phyloP scores from a whole-genome alignment of 2,329 filamentous ascomycete genomes.

The Sclerotinia subarctica region DNA sequence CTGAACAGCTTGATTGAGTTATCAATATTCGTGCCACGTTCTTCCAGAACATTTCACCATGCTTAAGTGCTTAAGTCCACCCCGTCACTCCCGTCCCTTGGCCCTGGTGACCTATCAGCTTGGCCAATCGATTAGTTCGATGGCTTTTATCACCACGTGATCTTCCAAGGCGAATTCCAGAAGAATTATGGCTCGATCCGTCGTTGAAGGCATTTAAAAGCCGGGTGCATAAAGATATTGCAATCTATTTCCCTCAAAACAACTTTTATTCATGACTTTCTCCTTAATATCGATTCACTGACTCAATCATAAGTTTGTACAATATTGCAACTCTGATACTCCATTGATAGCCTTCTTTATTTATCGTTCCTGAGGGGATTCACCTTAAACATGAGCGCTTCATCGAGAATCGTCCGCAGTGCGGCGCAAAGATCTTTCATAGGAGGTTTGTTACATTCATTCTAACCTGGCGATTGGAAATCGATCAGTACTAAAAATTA shows the following conservation, averaged over 20 bases:
- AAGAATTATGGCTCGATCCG: slow-evolving; percentile 7
- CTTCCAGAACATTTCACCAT: slow-evolving; percentile 18
- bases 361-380: slow-evolving; percentile 3
- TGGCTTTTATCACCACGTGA: slow-evolving; percentile 13
- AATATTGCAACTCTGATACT: slow-evolving; percentile 1
- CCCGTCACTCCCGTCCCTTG: neutral
- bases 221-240: slow-evolving; percentile 11
- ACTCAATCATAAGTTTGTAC: neutral
- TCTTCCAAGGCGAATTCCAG: slow-evolving; percentile 3
- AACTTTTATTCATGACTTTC: neutral
- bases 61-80: slow-evolving; percentile 13
- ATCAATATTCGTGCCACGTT: slow-evolving; percentile 17
- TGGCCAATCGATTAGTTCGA: neutral
- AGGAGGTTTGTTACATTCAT: slow-evolving; percentile 34
- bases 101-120: neutral
- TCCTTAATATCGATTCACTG: neutral
- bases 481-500: neutral
- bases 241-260: neutral
- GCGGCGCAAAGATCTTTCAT: slow-evolving; percentile 38
- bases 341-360: slow-evolving; percentile 10
- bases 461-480: neutral
- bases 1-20: neutral
- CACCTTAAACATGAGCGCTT: slow-evolving; percentile 37
- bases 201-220: slow-evolving; percentile 5
- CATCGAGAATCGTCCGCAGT: slow-evolving; percentile 39